Base-by-base conservation (phyloP, 768 basidiomycete species). In the Mycena rosella region DNA sequence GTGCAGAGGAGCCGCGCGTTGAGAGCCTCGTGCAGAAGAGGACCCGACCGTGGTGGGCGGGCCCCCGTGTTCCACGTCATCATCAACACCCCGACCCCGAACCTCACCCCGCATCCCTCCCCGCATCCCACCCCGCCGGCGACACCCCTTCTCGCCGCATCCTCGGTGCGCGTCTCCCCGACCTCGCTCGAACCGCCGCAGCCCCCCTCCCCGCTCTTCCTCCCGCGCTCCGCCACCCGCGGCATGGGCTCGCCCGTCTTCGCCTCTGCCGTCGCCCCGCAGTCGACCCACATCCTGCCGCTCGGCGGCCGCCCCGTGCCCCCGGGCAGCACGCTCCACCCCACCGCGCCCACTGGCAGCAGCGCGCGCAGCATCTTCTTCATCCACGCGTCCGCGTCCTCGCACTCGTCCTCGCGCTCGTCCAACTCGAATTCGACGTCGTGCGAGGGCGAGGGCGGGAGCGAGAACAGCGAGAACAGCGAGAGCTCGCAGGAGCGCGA, bases 71-170 rank as follows among this genome's bases (percentile, higher is more conserved):
- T 89, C 17, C 82, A 84, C 29, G 84, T 94, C 8, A 85, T 93
- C 18, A 84, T 94, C 24, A 88, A 93, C 11, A 89, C 91, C 70
- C 91, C 92, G 20, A 93, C 92, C 0, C 92, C 92, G 3, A 90
- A 90, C 69, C 91, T 90, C 1, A 90, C 90, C 0, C 90, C 90
- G 0, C 90, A 92, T 75, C 92, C 92, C 1, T 94, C 93, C 1
- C 92, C 93, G 9, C 93, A 92, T 75, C 92, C 92, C 1, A 94
- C 93, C 1, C 92, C 93, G 9, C 93, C 93, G 3, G 85, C 88
- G 2, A 92, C 91, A 1, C 92, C 91, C 11, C 74, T 83, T 56
- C 72, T 85, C n/a, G 47, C 62, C 38, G 62, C 32, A 4, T 18
- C 52, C 4, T 3, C n/a, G 1, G 20, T 20, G 20, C 10, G 20